phyloP scores from a whole-genome alignment of 306 rosid species.

The Quercus cerris region DNA sequence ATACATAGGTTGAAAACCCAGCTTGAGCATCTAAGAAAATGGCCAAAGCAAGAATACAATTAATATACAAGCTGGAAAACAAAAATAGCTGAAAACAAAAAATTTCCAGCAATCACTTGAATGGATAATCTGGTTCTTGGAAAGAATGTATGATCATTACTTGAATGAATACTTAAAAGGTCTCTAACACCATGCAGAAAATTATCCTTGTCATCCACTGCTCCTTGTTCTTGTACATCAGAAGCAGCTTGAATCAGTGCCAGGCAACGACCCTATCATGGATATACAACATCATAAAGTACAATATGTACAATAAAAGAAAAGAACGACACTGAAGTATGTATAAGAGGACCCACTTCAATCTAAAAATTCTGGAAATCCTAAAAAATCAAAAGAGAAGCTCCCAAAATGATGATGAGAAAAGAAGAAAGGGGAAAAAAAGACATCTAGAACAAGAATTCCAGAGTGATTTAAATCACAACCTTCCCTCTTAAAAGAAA shows the following conservation, averaged over 20 bases:
- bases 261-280: slow-evolving; percentile 72
- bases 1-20: slow-evolving; percentile 75
- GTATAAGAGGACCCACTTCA: background rate
- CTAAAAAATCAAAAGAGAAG: background rate
- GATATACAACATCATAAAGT: slow-evolving; percentile 8
- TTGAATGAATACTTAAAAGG: slow-evolving; percentile 87
- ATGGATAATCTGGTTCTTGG: slow-evolving; percentile 10
- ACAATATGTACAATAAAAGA: slow-evolving; percentile 9
- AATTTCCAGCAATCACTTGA: slow-evolving; percentile 11
- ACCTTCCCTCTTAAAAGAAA: background rate
- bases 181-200: slow-evolving; percentile 95
- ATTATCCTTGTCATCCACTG: slow-evolving; percentile 89
- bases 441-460: background rate
- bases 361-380: background rate
- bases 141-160: slow-evolving; percentile 36
- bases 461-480: background rate
- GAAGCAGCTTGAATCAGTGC: slow-evolving; percentile 91
- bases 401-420: background rate
- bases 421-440: background rate
- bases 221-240: slow-evolving; percentile 94
- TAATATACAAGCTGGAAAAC: slow-evolving; percentile 20
- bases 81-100: slow-evolving; percentile 24
- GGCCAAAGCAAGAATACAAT: slow-evolving; percentile 6
- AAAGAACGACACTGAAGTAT: background rate
- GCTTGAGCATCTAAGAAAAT: slow-evolving; percentile 80